Evolutionary conservation across 768 basidiomycete genomes (phyloP).

Genomic region (Podaxis sp.): DNA sequence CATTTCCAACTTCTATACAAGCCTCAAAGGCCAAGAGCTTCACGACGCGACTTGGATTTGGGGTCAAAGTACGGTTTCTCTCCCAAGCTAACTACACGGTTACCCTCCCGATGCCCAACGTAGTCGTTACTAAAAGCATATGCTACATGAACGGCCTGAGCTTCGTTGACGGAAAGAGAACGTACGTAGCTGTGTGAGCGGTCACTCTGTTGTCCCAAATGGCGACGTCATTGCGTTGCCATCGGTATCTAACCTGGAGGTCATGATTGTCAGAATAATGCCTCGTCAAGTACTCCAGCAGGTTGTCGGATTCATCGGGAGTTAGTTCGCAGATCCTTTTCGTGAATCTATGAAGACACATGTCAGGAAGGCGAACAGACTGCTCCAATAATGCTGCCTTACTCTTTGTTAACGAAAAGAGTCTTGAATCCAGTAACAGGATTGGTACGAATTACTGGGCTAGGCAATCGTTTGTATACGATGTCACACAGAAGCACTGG

Average conservation of each 20-base stretch:
- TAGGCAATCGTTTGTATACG: constrained; percentile 14
- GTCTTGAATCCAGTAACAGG: constrained; percentile 62
- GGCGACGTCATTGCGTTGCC: constrained; percentile 52
- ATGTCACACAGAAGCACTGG: background rate
- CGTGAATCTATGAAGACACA: constrained; percentile 42
- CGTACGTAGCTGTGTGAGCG: constrained; percentile 47
- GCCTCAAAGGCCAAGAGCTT: constrained; percentile 16
- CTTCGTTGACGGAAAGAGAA: background rate
- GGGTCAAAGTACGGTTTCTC: constrained; percentile 54
- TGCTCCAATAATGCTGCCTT: constrained; percentile 5
- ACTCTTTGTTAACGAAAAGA: constrained; percentile 55
- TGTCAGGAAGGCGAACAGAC: background rate
- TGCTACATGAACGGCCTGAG: background rate
- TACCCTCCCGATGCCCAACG: constrained; percentile 38
- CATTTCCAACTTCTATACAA: too few relatives aligned
- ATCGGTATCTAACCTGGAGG: constrained; percentile 52
- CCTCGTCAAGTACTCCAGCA: constrained; percentile 47
- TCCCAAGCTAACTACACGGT: constrained; percentile 53
- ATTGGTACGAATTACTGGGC: constrained; percentile 54
- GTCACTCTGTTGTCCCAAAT: constrained; percentile 64
- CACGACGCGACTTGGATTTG: constrained; percentile 33
- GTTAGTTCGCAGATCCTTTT: constrained; percentile 53
- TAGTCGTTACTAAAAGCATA: constrained; percentile 32
- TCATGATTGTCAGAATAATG: constrained; percentile 61
- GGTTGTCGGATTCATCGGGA: constrained; percentile 50